phyloP scores from a whole-genome alignment of 2,329 filamentous ascomycete species.

The Pseudogymnoascus sp. region DNA sequence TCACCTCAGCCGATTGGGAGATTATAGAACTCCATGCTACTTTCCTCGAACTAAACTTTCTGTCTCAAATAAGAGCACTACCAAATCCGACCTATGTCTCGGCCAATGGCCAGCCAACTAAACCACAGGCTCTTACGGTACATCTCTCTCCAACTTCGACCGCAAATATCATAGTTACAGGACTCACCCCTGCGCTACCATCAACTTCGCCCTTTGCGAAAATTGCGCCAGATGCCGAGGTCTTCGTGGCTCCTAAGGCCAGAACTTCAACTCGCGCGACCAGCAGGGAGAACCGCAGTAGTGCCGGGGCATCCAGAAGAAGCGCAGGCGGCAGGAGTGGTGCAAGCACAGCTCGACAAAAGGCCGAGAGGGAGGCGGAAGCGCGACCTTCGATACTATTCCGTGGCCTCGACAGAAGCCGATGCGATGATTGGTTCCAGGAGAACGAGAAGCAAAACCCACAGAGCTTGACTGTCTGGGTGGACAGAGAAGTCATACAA shows the following conservation, averaged over 20 bases:
- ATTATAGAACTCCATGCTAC: slow-evolving; percentile 96
- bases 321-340: slow-evolving; percentile 67
- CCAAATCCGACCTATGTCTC: slow-evolving; percentile 71
- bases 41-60: slow-evolving; percentile 88
- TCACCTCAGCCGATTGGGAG: slow-evolving; percentile 96
- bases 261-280: slow-evolving; percentile 57
- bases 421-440: slow-evolving; percentile 71
- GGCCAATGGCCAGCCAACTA: slow-evolving; percentile 43
- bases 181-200: slow-evolving; percentile 68
- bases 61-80: slow-evolving; percentile 86
- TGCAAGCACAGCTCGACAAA: slow-evolving; percentile 61
- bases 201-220: slow-evolving; percentile 75
- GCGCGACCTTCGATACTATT: slow-evolving; percentile 66
- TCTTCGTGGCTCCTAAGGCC: slow-evolving; percentile 93
- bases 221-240: slow-evolving; percentile 87
- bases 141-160: slow-evolving; percentile 94
- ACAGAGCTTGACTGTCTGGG: slow-evolving; percentile 67
- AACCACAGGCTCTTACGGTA: slow-evolving; percentile 75
- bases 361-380: slow-evolving; percentile 56
- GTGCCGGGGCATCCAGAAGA: slow-evolving; percentile 70
- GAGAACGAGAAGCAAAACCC: slow-evolving; percentile 48
- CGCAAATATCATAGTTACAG: slow-evolving; percentile 80
- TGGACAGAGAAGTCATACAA: slow-evolving; percentile 70
- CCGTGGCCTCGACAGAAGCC: slow-evolving; percentile 65
- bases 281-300: slow-evolving; percentile 68